Evolutionary conservation across 73 alveolate genomes (phyloP).

Genomic region (Diophrys appendiculata): DNA sequence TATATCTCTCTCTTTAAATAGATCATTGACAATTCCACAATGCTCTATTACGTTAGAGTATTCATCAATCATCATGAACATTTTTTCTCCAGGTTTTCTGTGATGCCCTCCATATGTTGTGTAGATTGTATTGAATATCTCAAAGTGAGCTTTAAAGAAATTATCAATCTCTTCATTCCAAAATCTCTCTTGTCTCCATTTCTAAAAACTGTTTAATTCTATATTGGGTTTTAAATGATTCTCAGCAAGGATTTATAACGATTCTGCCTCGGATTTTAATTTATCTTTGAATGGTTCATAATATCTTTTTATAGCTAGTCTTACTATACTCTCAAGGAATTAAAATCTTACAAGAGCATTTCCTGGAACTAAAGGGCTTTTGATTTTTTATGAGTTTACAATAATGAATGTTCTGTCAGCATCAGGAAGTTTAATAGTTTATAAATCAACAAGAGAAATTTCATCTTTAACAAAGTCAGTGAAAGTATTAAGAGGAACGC

Average conservation of each 20-base stretch:
- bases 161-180: slow-evolving; percentile 74
- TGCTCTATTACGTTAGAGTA: slow-evolving; percentile 40
- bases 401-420: slow-evolving; percentile 19
- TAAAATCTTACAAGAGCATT: slow-evolving; percentile 41
- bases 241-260: slow-evolving; percentile 35
- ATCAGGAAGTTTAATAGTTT: slow-evolving; percentile 11
- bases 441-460: slow-evolving; percentile 21
- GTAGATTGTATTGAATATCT: slow-evolving; percentile 50
- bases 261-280: slow-evolving; percentile 33
- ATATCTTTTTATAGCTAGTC: slow-evolving; percentile 31
- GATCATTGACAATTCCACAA: slow-evolving; percentile 65
- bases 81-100: slow-evolving; percentile 63
- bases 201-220: slow-evolving; percentile 22
- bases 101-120: slow-evolving; percentile 45
- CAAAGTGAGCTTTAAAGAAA: slow-evolving; percentile 50
- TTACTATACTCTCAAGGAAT: slow-evolving; percentile 42
- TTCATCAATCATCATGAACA: slow-evolving; percentile 75
- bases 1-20: slow-evolving; percentile 70
- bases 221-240: slow-evolving; percentile 34
- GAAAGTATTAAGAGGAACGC: slow-evolving; percentile 28
- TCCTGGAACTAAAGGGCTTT: slow-evolving; percentile 34
- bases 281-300: slow-evolving; percentile 17
- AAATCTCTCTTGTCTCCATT: slow-evolving; percentile 74
- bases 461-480: slow-evolving; percentile 30
- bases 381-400: not conserved